phyloP scores from a whole-genome alignment of 768 basidiomycete genomes.

The Hirschioporus abietinus region DNA sequence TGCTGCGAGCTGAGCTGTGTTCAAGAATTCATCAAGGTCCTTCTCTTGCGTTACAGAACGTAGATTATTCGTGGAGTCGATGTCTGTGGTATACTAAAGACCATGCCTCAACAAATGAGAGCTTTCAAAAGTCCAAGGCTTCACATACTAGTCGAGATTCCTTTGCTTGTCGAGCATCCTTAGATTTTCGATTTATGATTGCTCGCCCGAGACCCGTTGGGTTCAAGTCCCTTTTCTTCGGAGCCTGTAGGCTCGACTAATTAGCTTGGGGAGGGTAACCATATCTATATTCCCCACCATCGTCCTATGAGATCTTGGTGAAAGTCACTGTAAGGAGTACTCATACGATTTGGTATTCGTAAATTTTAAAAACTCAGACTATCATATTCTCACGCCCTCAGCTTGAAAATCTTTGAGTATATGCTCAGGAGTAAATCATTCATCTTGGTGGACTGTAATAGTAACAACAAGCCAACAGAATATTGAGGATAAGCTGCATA shows the following conservation, averaged over 20 bases:
- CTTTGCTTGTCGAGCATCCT: conserved; percentile 59
- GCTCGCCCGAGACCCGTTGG: conserved; percentile 87
- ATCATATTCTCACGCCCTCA: conserved; percentile 1
- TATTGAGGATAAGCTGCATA: too few species aligned
- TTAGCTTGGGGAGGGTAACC: not conserved
- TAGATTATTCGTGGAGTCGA: conserved; percentile 61
- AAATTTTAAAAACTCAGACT: not conserved
- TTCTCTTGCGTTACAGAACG: conserved; percentile 94
- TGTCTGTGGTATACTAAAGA: conserved; percentile 68
- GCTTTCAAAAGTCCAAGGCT: not conserved
- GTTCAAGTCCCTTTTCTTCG: conserved; percentile 57
- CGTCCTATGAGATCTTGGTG: not conserved
- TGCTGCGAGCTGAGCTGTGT: conserved; percentile 89
- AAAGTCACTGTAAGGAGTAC: not conserved
- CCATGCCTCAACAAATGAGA: not conserved
- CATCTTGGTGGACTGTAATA: too few species aligned
- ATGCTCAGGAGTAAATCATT: too few species aligned
- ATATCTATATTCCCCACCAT: not conserved
- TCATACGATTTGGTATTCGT: not conserved
- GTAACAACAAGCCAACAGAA: too few species aligned
- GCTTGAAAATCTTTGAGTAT: not conserved
- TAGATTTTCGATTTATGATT: conserved; percentile 87
- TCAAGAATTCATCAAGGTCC: conserved; percentile 94
- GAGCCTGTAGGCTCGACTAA: conserved; percentile 33
- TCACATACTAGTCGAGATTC: conserved; percentile 63